These are phyloP conservation scores for Perilla frutescens DNA, from an alignment of 257 asterid species.

Conservation along the genomic window DNA sequence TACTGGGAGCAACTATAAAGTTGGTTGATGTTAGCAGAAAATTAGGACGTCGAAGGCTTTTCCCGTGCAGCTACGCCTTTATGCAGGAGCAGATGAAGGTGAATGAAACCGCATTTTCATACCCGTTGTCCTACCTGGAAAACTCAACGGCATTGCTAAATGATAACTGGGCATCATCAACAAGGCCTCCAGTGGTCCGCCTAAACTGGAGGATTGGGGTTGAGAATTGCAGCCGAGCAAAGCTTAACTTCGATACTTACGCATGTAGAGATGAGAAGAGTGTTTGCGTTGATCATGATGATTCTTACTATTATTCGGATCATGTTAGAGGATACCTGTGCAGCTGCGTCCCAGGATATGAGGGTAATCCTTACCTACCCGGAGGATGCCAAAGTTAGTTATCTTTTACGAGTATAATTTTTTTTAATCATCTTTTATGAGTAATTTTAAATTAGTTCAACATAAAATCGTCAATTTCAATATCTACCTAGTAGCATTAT, in stretches of 20 bases:
- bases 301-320: no score
- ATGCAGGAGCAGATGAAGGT: background rate
- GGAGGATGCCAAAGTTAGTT: background rate
- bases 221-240: background rate
- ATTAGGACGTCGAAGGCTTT: background rate
- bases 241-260: no score
- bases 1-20: background rate
- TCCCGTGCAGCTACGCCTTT: constrained; percentile 20
- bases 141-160: no score
- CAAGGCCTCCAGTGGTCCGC: background rate
- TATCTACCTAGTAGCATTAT: no score
- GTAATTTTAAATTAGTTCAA: no score
- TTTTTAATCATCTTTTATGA: no score
- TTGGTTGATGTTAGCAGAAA: background rate
- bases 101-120: background rate
- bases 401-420: background rate
- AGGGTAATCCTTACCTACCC: background rate
- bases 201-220: background rate
- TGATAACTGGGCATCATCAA: no score
- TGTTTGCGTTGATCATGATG: background rate
- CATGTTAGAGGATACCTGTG: background rate
- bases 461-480: no score
- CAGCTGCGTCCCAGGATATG: background rate
- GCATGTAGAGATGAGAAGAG: background rate
- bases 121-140: no score